Conservation (phyloP, 208 protist genomes). For the Endotrypanum monterogeii region DNA sequence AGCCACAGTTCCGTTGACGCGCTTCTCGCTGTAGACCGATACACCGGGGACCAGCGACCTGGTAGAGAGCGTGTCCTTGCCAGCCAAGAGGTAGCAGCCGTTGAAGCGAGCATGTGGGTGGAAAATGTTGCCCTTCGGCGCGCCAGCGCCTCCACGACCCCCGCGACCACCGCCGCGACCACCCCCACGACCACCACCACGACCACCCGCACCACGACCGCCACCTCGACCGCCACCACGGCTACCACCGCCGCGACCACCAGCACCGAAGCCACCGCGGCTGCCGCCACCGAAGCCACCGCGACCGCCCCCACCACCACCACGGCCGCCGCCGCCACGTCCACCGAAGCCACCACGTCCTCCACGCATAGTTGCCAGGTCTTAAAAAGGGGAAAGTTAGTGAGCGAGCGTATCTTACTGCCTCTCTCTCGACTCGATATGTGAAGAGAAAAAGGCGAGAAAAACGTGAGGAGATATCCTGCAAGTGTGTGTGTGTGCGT, state of each 20-base stretch:
- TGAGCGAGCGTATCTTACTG: constrained; percentile 1
- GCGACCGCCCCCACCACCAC: no score
- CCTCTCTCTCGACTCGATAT: background rate
- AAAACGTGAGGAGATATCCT: background rate
- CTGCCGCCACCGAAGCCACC: constrained; percentile 46
- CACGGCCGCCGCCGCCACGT: constrained; percentile 32
- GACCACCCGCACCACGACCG: constrained; percentile 50
- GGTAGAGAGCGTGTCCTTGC: constrained; percentile 98
- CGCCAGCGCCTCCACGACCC: constrained; percentile 53
- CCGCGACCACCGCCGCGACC: constrained; percentile 56
- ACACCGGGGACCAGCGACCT: constrained; percentile 98
- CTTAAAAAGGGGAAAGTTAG: constrained; percentile 5
- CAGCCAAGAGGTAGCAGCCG: constrained; percentile 97
- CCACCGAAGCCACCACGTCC: constrained; percentile 28
- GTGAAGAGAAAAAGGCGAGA: background rate
- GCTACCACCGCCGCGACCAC: constrained; percentile 49
- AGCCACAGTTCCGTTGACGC: constrained; percentile 88
- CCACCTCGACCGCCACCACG: constrained; percentile 44
- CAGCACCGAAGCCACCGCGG: constrained; percentile 30
- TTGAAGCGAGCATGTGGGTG: constrained; percentile 95
- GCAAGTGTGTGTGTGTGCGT: no score
- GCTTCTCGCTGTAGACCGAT: constrained; percentile 99
- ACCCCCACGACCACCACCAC: constrained; percentile 60
- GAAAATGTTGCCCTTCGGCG: constrained; percentile 91
- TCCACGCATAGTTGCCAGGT: constrained; percentile 24